Percentiles rank a stretch among this genome's conserved stretches.
phyloP scores from a whole-genome alignment of 2,329 filamentous ascomycete species.

The Xylariales sp. region DNA sequence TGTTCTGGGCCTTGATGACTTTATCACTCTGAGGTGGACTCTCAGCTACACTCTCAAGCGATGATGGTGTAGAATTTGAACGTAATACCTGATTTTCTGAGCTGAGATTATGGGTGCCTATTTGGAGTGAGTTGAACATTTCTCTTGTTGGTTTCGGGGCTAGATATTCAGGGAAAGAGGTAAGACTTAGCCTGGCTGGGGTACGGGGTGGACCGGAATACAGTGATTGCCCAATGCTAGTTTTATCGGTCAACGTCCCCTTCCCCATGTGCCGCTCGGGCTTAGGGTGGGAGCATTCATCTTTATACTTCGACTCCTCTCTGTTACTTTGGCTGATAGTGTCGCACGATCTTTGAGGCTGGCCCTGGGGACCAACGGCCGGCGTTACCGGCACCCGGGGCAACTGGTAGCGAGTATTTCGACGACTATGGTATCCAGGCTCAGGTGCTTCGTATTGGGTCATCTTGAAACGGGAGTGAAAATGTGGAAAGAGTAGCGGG shows the following conservation, averaged over 20 bases:
- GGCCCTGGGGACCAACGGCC: slow-evolving; percentile 1
- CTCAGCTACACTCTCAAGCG: neutral
- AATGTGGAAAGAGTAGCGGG: neutral
- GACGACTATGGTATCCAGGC: neutral
- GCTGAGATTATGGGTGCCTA: slow-evolving; percentile 36
- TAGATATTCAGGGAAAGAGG: neutral
- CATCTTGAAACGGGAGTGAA: neutral
- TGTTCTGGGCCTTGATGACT: slow-evolving; percentile 5
- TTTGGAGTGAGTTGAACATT: slow-evolving; percentile 7
- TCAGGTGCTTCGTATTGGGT: neutral
- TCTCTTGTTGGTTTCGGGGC: no score
- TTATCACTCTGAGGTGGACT: neutral
- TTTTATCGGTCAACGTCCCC: slow-evolving; percentile 1
- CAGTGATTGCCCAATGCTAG: neutral
- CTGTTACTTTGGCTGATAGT: neutral
- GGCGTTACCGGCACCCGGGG: neutral
- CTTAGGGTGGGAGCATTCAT: neutral
- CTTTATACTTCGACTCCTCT: neutral
- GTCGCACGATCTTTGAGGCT: neutral
- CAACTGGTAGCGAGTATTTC: neutral
- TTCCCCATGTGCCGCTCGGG: neutral
- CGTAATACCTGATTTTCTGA: slow-evolving; percentile 38
- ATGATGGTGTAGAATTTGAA: slow-evolving; percentile 39
- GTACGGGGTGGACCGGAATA: neutral
- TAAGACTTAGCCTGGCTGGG: neutral